Base-by-base conservation (phyloP, 768 basidiomycete genomes). In the Suillus fuscotomentosus region DNA sequence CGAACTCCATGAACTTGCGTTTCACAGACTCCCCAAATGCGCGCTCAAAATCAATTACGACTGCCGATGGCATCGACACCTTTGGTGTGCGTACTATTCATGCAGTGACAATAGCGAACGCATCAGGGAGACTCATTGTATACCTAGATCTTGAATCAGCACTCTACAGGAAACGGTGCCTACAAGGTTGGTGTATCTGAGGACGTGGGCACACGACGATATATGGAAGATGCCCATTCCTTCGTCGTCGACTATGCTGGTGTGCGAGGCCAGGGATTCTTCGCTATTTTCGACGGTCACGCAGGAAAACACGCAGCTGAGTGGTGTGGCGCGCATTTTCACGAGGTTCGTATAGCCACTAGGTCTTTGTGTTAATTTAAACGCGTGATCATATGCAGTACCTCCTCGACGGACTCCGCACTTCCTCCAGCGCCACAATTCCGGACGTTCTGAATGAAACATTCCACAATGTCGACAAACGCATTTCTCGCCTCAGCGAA, bases 301-400 rank as follows among this genome's bases (percentile, higher is more conserved):
- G 97, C 97, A 1, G 97, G 97, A 20, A 99, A 97, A 75, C 94
- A 98, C 71, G 96, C 97, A 41, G 97, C 97, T 34, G 97, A 99
- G 76, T 99, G 97, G 96, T 99, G 97, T 77, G 97, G 97, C 50
- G 82, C 85, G 70, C 89, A 99, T 75, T 99, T 99, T 78, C 95
- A 99, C 73, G 88, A 95, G 82, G 95, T 90, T 73, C 64, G 72
- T 61, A 10, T 50, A 22, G 11, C 7, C 17, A 31, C 41, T 36
- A 43, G 41, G 27, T 13, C 60, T 31, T 34, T 27, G 60, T 43
- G 34, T 41, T 67, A 45, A 45, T 24, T 50, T 22, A 6, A 50
- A 60, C 34, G 17, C 24, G 22, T 48, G 39, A 54, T 48, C 54
- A 43, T 62, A 24, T 50, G 53, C 67, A 86, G 86, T 84, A 84